Evolutionary conservation across 2,329 filamentous ascomycete genomes (phyloP), one percentile per base, ranked within the genome.

Genomic region (Sporothrix humicola): DNA sequence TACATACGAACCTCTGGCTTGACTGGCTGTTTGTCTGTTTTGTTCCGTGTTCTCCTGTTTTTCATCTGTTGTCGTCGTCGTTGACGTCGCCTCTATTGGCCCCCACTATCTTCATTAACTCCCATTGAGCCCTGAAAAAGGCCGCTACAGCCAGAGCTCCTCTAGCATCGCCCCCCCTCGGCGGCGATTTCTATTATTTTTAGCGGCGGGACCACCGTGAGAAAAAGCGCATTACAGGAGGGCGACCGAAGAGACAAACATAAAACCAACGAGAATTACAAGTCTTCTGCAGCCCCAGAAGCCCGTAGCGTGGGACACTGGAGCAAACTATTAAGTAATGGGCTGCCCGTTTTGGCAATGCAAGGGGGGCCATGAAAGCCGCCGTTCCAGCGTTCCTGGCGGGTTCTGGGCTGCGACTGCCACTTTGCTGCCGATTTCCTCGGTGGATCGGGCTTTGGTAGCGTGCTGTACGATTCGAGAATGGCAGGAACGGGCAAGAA

Each of bases 291-390:
- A 52, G 65, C 46, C 20, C 44, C 66, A 20, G 26, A 17, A 56
- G 66, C 66, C 46, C 66, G 48, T 52, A 54, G 46, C 46, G 46
- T 23, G 65, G 65, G 66, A 48, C 61, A 48, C 61, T 23, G 15
- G 44, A 54, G 70, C 58, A 72, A 74, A 44, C 69, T 58, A 63
- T 74, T 74, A 74, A 52, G 61, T 74, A 74, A 74, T 74, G 73
- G 69, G 61, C 61, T 74, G 73, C 73, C 73, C 12, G 1, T 72
- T 72, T 69, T 13, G 69, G 61, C 61, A 54, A 54, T 20, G 42
- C 15, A 37, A 42, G 26, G 20, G n/a, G 48, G 23, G n/a, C 50
- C 48, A 37, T 7, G 31, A 13, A 42, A 71, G 69, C 17, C 20
- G 26, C 26, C n/a, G 58, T 37, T 37, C 31, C 31, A 37, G 31